These are phyloP conservation scores for Mycena capillaripes DNA, from an alignment of 768 basidiomycete species.

Conservation along the genomic window DNA sequence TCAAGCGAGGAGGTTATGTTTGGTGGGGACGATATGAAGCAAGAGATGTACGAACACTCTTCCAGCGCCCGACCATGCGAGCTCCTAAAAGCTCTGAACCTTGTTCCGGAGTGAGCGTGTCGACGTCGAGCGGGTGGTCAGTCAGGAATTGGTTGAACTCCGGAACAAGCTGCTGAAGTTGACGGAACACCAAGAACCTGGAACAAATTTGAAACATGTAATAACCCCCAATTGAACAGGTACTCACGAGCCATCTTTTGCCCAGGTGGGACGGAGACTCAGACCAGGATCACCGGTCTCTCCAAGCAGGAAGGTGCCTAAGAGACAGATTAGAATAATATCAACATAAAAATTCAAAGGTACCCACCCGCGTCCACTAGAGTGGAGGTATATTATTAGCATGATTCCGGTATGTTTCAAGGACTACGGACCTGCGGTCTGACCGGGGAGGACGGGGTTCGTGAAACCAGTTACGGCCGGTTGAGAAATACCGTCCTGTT, in stretches of 20 bases:
- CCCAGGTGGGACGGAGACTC: conserved; percentile 24
- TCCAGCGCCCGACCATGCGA: conserved; percentile 53
- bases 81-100: conserved; percentile 48
- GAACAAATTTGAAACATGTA: background rate
- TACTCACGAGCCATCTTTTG: conserved; percentile 42
- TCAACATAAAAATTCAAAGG: background rate
- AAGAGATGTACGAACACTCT: conserved; percentile 39
- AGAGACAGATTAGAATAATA: too few relatives aligned
- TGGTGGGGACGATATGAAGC: background rate
- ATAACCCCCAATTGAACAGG: background rate
- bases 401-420: background rate
- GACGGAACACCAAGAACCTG: conserved; percentile 36
- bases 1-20: background rate
- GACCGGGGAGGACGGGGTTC: conserved; percentile 34
- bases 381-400: background rate
- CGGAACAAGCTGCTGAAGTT: conserved; percentile 50
- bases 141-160: conserved; percentile 46
- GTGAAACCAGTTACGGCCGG: conserved; percentile 39
- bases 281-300: conserved; percentile 40
- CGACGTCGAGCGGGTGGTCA: conserved; percentile 37
- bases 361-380: conserved; percentile 21
- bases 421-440: conserved; percentile 19
- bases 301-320: conserved; percentile 41
- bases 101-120: conserved; percentile 35
- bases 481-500: conserved; percentile 39